Evolutionary conservation across 2,329 filamentous ascomycete species (phyloP).

Genomic region (Clarireedia monteithiana): DNA sequence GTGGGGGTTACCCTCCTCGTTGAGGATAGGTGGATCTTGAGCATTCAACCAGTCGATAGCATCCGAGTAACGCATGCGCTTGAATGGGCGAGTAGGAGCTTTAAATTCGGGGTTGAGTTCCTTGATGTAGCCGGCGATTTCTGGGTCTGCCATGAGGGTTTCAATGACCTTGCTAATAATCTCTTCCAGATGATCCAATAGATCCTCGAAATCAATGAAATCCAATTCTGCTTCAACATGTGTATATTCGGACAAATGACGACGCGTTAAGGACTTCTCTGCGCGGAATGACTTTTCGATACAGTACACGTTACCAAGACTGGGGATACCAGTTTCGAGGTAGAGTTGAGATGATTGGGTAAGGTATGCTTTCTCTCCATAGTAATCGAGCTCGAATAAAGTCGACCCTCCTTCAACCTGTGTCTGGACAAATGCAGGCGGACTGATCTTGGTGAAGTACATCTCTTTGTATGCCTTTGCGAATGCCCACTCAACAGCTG

Average conservation of each 20-base stretch:
- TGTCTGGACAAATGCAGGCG: constrained; percentile 75
- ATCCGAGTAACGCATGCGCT: constrained; percentile 89
- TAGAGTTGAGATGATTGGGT: constrained; percentile 97
- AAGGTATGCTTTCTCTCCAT: constrained; percentile 83
- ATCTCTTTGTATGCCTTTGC: constrained; percentile 57
- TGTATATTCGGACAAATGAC: constrained; percentile 92
- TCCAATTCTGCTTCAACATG: constrained; percentile 95
- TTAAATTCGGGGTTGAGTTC: constrained; percentile 87
- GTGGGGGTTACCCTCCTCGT: constrained; percentile 87
- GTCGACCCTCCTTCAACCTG: constrained; percentile 70
- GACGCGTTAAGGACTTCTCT: constrained; percentile 89
- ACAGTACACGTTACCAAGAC: constrained; percentile 91
- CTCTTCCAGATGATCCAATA: constrained; percentile 79
- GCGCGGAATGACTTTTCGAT: constrained; percentile 98
- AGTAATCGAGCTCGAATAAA: constrained; percentile 47
- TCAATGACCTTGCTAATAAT: constrained; percentile 59
- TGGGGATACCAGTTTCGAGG: constrained; percentile 87
- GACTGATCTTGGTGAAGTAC: constrained; percentile 59
- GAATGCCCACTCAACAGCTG: constrained; percentile 61
- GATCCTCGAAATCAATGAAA: constrained; percentile 87
- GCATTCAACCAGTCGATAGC: constrained; percentile 91
- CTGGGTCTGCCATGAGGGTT: constrained; percentile 63
- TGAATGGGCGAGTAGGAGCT: constrained; percentile 75
- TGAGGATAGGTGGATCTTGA: constrained; percentile 71
- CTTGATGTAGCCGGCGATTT: constrained; percentile 65